Evolutionary conservation across 2,329 filamentous ascomycete species (phyloP), one percentile per base, ranked within the genome.

Genomic region (Cladorrhinum sp.): DNA sequence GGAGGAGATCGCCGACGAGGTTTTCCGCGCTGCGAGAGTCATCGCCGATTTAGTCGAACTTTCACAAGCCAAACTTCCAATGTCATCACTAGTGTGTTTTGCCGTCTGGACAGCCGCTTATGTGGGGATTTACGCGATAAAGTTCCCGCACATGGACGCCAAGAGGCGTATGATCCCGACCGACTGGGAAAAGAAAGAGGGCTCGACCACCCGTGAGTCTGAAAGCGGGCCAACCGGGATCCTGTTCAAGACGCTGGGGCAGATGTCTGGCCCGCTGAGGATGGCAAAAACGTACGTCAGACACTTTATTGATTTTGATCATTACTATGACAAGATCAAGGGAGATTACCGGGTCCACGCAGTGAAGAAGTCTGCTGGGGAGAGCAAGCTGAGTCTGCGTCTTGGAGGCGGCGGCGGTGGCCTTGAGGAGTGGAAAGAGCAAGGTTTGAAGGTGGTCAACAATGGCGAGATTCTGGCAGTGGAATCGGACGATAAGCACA

Each of bases 101-200:
- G 83, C 87, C 2, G 79, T 88, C 42, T 91, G 87, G 78, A 84
- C 82, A 10, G 86, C 87, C 0, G 82, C 84, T 0, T 88, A 89
- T 67, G 79, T 85, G 16, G 85, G 86, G 33, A 78, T 89, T 2
- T 91, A 91, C 70, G 84, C 84, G 10, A 78, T 80, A 50, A 83
- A 86, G 68, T 91, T 91, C 60, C 86, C 86, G 0, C 81, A 83
- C 60, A 90, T 91, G 85, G 88, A 91, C 66, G 77, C 76, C 1
- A 74, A 82, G 10, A 74, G 77, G 2, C 81, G 83, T 68, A 82
- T 90, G 75, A 70, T 76, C 5, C 68, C 67, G 1, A 2, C 42
- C 2, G 42, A 46, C 8, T 18, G 18, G 42, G 42, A 46, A 8
- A 21, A 7, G 6, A 21, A 18, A 4, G 42, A 46, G 14, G 75